phyloP scores from a whole-genome alignment of 768 basidiomycete genomes.

The Hysterangium stoloniferum region DNA sequence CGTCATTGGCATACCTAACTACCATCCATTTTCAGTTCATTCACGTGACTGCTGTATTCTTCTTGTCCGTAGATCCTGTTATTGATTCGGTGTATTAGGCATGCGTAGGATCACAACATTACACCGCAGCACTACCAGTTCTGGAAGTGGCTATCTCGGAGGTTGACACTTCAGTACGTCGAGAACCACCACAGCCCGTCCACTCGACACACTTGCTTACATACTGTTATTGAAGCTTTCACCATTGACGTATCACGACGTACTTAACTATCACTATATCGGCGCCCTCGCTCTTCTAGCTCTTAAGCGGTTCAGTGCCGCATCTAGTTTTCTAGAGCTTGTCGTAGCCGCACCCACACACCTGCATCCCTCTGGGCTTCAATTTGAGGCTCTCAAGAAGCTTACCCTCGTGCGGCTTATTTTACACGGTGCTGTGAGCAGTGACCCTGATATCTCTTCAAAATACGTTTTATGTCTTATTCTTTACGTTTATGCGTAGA shows the following conservation, averaged over 20 bases:
- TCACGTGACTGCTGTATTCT: slow-evolving; percentile 33
- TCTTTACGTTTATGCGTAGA: slow-evolving; percentile 22
- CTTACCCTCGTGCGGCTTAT: slow-evolving; percentile 73
- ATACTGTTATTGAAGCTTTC: slow-evolving; percentile 31
- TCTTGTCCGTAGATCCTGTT: not conserved
- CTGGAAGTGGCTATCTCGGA: slow-evolving; percentile 57
- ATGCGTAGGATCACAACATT: slow-evolving; percentile 49
- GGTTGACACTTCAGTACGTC: slow-evolving; percentile 37
- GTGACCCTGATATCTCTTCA: not conserved
- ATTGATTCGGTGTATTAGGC: slow-evolving; percentile 28
- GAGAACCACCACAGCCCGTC: no score
- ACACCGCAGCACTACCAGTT: slow-evolving; percentile 49
- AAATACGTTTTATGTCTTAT: not conserved
- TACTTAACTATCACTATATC: slow-evolving; percentile 77
- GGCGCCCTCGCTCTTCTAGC: slow-evolving; percentile 63
- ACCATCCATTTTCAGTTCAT: slow-evolving; percentile 64
- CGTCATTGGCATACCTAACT: slow-evolving; percentile 51
- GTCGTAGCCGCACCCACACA: slow-evolving; percentile 57
- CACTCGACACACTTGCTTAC: no score
- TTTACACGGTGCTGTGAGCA: slow-evolving; percentile 57
- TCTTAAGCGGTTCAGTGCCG: slow-evolving; percentile 57
- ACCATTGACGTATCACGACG: slow-evolving; percentile 61
- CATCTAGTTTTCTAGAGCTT: slow-evolving; percentile 75
- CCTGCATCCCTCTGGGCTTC: slow-evolving; percentile 53
- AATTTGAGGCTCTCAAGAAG: slow-evolving; percentile 86